Evolutionary conservation across 768 basidiomycete genomes (phyloP), one percentile per base, ranked within the genome.

Genomic region (Lactifluus pinguis): DNA sequence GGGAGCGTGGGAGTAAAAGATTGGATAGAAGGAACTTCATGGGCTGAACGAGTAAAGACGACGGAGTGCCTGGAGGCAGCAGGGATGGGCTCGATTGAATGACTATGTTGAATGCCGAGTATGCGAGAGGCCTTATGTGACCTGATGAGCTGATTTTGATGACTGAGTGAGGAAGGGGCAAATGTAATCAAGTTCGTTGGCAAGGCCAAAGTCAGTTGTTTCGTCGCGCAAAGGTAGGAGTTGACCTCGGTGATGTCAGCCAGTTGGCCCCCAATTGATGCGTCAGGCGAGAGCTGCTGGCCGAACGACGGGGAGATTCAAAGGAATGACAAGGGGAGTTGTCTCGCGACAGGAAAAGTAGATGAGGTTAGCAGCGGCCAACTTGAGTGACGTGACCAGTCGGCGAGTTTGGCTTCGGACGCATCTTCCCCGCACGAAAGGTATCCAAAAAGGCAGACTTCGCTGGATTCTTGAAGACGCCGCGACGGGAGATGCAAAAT

Each of bases 61-160:
- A 92, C 80, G 44, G 88, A 90, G 54, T 80, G 86, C 67, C 89
- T 83, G 61, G 82, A 77, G 4, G 86, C 85, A 29, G 84, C 87
- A 54, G 89, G 88, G 66, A 91, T 86, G 64, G 89, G 89, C 69
- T 91, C 89, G 89, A 92, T 92, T 56, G 84, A 86, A 70, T 77
- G 80, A 64, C 83, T 79, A 71, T 89, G 89, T 51, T 77, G 75
- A 67, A 91, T 85, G 65, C 88, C 89, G 47, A 91, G 81, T 55
- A 91, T 78, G 64, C 87, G 80, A 25, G 88, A 84, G 25, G 89
- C 87, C 74, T 91, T 91, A 73, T 90, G 86, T 30, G 78, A 74
- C 61, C 81, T 79, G 58, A 75, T 69, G 63, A 76, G 74, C 62
- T 65, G 70, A 64, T 65, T 74, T 62, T 65, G 70, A 64, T 65